Base-by-base conservation (phyloP, 2,329 filamentous ascomycete genomes). In the Orbilia javanica region DNA sequence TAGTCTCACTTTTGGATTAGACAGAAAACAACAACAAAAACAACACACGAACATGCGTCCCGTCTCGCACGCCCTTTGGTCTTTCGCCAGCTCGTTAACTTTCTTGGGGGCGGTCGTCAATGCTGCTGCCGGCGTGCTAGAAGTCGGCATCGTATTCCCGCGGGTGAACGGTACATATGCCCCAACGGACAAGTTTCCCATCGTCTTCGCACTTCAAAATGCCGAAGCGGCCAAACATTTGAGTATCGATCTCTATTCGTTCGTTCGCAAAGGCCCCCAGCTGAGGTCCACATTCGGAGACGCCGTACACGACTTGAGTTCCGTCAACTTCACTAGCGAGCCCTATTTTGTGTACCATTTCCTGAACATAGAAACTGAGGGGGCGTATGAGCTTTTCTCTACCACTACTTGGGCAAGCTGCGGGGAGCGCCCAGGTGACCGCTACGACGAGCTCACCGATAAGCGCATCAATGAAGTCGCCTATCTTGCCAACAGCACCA, bases 111-210 rank as follows among this genome's bases (percentile, higher is more conserved):
- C 63, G 4, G 11, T 42, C 63, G 63, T 42, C 44, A 29, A 57
- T 55, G 64, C 64, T 55, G 64, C 64, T 29, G 64, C 64, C 50
- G 64, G 64, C 15, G 50, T 46, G 15, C 13, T 57, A 13, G 81
- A 83, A 50, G 55, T 83, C 55, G 82, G 81, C 70, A 31, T 83
- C 7, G 73, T 83, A 46, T 84, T 83, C 74, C 83, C 83, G 0
- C 83, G 82, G 20, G 18, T 25, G 71, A 83, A 83, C 79, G 81
- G 81, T 53, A 83, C 82, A 8, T 83, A 83, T 34, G 80, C 77
- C 78, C 82, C 81, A 0, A 69, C 79, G 0, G 48, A 77, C 11
- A 25, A 67, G 2, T 82, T 83, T 64, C 82, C 83, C 60, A 64
- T 83, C 34, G 75, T 84, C 18, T 82, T 83, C 53, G 83, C 81